Evolutionary conservation across 2,329 filamentous ascomycete genomes (phyloP), one percentile per base, ranked within the genome.

Genomic region (Bipolaris bicolor): DNA sequence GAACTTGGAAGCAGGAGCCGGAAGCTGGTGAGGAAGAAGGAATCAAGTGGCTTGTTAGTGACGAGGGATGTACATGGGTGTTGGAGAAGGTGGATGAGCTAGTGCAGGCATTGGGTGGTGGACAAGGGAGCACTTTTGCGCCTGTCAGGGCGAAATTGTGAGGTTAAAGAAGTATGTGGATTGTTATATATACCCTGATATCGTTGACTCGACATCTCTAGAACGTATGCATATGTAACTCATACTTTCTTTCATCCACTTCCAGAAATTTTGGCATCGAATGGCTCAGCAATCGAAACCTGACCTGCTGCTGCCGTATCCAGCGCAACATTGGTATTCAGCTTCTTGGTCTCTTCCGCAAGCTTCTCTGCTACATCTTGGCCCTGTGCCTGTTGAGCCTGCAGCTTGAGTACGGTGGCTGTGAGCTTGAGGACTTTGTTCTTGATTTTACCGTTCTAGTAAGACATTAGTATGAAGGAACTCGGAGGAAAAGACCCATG

Each of bases 31-130:
- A 82, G 24, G 77, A 83, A 55, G 84, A 89, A 64, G 84, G 81
- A 1, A 83, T 81, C 1, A 77, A 79, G 65, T 90, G 87, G 87
- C 73, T 89, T 66, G 86, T 86, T 1, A 82, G 82, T 31, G 86
- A 90, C 59, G 86, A 88, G 65, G 88, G 88, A 0, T 88, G 77
- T 69, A 73, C 81, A 40, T 90, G 88, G 88, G 76, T 89, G 53
- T 69, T 90, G 64, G 77, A 83, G 60, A 83, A 80, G 62, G 81
- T 89, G 2, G 88, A 90, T 77, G 76, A 79, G 57, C 83, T 90
- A 61, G 85, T 89, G 13, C 66, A 64, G 22, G 70, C 68, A n/a
- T 51, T 74, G 15, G 67, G 70, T 22, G 68, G 68, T 13, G 71
- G 65, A 1, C 58, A 68, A 24, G 71, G 71, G 2, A 70, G 60